Evolutionary conservation across 179 eudicot species (phyloP), one percentile per base, ranked within the genome.

Genomic region (Silene coronaria): DNA sequence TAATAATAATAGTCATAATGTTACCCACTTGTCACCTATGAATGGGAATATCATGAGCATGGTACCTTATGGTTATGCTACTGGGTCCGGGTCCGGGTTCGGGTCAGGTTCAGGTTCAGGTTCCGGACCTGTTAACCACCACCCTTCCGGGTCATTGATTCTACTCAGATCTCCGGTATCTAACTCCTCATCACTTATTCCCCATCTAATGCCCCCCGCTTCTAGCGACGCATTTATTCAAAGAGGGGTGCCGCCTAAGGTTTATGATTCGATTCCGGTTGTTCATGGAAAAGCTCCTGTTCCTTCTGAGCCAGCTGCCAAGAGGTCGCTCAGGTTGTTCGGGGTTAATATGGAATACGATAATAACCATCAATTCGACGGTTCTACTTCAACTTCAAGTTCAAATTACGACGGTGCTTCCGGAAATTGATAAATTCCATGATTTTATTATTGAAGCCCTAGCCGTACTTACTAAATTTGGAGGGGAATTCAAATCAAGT

Each of bases 261-360:
- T 86, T 23, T 86, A 75, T 55, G 89, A 91, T 5, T 89, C 96
- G 62, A 91, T 91, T 63, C 96, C 96, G 46, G 91, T 91, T 76
- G 96, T 84, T 71, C 96, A 85, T 48, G 90, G 90, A 17, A 87
- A 87, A 68, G 86, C 75, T 72, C 26, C 92, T 32, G 57, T 16
- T 13, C 28, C 72, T 2, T 12, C 28, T 9, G 72, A 30, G 30
- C 84, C 89, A 21, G 80, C 84, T 26, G 80, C 84, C 3, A 84
- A 81, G 86, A 80, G 84, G 46, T 71, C 74, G 11, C 76, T 81
- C 2, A 81, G 84, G 78, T 74, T 81, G 57, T 72, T 72, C 19
- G 75, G 75, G 19, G 75, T 72, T 0, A 72, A 72, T 57, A 72
- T 72, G 75, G 75, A 72, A 11, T 72, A 57, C 21, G 46, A 58